phyloP scores from a whole-genome alignment of 2,329 filamentous ascomycete genomes.

The Xenosphaeropsis pyriputrescens region DNA sequence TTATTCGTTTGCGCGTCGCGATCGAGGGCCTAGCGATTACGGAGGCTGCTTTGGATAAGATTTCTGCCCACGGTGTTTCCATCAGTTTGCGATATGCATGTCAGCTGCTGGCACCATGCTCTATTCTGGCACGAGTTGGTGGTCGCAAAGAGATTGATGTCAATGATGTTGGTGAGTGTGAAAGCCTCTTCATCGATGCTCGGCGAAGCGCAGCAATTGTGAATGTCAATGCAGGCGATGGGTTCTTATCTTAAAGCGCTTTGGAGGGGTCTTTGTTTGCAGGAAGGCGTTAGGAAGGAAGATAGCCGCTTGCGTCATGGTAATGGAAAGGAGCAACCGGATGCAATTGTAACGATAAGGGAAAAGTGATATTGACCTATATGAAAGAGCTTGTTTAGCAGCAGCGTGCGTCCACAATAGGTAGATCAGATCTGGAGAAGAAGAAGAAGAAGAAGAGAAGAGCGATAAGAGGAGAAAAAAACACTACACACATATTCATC shows the following conservation, averaged over 20 bases:
- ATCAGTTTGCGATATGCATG: conserved; percentile 88
- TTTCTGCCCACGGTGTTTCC: conserved; percentile 73
- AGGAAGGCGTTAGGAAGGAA: too few relatives aligned
- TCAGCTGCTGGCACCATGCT: conserved; percentile 53
- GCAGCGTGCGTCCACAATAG: too few relatives aligned
- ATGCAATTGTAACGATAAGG: too few relatives aligned
- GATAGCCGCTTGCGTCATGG: too few relatives aligned
- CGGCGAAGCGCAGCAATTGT: conserved; percentile 62
- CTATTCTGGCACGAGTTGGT: conserved; percentile 79
- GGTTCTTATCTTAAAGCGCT: conserved; percentile 32
- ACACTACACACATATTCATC: too few relatives aligned
- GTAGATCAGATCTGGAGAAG: too few relatives aligned
- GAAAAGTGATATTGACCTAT: too few relatives aligned
- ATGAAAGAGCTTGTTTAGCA: too few relatives aligned
- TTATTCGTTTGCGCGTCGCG: conserved; percentile 70
- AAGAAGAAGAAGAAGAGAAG: too few relatives aligned
- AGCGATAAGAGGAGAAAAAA: too few relatives aligned
- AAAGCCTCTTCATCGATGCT: conserved; percentile 73
- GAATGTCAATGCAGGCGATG: conserved; percentile 40
- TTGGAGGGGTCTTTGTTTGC: too few relatives aligned
- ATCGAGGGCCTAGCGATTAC: conserved; percentile 70
- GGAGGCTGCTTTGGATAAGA: conserved; percentile 73
- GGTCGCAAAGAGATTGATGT: conserved; percentile 64
- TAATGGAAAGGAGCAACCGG: too few relatives aligned
- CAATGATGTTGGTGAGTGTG: conserved; percentile 65